Base-by-base conservation (phyloP, 306 rosid species). In the Cucumis hystrix region DNA sequence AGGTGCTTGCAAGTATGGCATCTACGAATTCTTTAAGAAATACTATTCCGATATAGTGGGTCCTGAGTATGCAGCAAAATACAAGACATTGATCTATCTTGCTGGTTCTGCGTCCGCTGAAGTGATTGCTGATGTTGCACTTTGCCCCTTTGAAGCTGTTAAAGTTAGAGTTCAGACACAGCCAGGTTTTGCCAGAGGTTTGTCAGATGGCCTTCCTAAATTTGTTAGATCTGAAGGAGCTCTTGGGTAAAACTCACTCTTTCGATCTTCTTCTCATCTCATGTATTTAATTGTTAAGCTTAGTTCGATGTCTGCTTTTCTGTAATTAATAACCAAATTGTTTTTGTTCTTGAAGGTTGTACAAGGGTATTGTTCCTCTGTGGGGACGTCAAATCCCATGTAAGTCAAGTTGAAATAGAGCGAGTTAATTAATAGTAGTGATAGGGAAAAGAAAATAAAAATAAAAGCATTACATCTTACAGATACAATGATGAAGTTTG, bases 361-460 rank as follows among this genome's bases (percentile, higher is more conserved):
- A 96, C 84, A 96, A 96, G 95, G 99, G 99, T 35, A 21, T 96
- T 35, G 91, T 96, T 83, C 99, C 99, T 79, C 89, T 96, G 30
- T 96, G 99, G 99, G 99, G 99, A 82, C 97, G 99, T 23, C 99
- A 95, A 77, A 96, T 96, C 71, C 99, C 99, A 83, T 96, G 99
- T 96, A 85, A 85, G 97, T 89, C 55, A 47, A 47, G 73, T 66
- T 39, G 30, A 43, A 37, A 63, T 47, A 47, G 54, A 47, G 54
- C 4, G 54, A 13, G 54, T 47, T 47, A 47, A 8, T 10, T 43
- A 7, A 43, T 1, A 43, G 52, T 47, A 11, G 52, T 75, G 33
- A 49, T 10, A 39, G 41, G 49, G 21, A 52, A 57, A 33, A 21
- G 13, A 43, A 49, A 23, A 41, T 6, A 54, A 47, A 47, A 21